phyloP scores from a whole-genome alignment of 176 grass and related monocot species.

The Oropetium thomaeum region DNA sequence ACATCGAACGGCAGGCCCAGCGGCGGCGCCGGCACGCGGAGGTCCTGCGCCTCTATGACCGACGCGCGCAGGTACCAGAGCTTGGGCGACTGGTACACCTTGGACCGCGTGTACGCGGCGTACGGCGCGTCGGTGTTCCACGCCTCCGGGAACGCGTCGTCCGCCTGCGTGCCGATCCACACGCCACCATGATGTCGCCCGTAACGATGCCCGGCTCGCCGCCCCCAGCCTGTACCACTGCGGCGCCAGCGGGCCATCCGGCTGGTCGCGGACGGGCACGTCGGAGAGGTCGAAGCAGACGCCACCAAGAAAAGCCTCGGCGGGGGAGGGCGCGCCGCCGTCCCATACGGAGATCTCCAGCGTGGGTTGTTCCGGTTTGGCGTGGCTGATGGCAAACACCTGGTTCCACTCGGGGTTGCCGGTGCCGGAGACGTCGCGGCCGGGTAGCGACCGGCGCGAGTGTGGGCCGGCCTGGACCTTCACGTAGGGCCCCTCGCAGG shows the following conservation, averaged over 20 bases:
- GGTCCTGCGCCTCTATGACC: constrained; percentile 89
- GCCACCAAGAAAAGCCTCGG: constrained; percentile 67
- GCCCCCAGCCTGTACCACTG: constrained; percentile 96
- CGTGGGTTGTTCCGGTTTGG: constrained; percentile 59
- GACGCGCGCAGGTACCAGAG: constrained; percentile 86
- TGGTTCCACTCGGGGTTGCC: constrained; percentile 88
- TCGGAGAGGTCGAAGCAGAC: constrained; percentile 98
- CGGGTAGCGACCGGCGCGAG: constrained; percentile 46
- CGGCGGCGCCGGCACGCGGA: constrained; percentile 58
- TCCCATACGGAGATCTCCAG: constrained; percentile 92
- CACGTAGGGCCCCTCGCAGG: constrained; percentile 73
- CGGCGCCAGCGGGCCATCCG: constrained; percentile 75
- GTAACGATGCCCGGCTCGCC: constrained; percentile 50
- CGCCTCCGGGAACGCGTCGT: constrained; percentile 88
- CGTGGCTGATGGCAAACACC: constrained; percentile 68
- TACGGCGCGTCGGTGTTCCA: constrained; percentile 85
- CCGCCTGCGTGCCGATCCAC: constrained; percentile 94
- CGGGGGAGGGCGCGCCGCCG: constrained; percentile 30
- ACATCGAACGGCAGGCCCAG: constrained; percentile 62
- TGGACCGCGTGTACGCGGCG: constrained; percentile 76
- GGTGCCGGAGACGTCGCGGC: constrained; percentile 47
- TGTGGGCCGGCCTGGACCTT: constrained; percentile 61
- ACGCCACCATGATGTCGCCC: constrained; percentile 93
- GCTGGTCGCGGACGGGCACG: constrained; percentile 71
- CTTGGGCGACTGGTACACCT: constrained; percentile 98